Evolutionary conservation across 202 grass and related monocot species (phyloP).

Genomic region (Eragrostis tef): DNA sequence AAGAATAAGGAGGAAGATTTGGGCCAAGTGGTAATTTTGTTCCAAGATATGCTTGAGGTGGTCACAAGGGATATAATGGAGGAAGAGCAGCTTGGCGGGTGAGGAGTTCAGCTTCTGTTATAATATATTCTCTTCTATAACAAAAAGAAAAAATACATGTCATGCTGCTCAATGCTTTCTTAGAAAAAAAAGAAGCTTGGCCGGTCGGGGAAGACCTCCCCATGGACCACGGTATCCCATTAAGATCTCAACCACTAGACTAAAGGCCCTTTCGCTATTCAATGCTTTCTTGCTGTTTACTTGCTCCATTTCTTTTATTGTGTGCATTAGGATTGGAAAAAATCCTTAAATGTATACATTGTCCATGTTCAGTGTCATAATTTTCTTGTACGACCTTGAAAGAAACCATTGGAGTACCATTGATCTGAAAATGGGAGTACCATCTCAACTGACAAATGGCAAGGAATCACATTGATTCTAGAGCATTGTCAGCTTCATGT

Average conservation of each 20-base stretch:
- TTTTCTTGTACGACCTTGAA: background rate
- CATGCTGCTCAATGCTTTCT: slow-evolving; percentile 12
- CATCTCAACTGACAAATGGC: background rate
- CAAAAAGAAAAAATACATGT: background rate
- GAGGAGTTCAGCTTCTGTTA: slow-evolving; percentile 45
- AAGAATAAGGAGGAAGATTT: slow-evolving; percentile 76
- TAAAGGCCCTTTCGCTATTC: background rate
- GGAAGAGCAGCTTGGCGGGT: slow-evolving; percentile 70
- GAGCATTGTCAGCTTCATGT: slow-evolving; percentile 7
- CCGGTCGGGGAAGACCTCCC: too few relatives aligned
- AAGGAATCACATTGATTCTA: background rate
- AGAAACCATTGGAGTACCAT: background rate
- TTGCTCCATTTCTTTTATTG: background rate
- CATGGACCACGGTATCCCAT: too few relatives aligned
- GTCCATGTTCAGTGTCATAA: background rate
- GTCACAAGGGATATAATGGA: slow-evolving; percentile 97
- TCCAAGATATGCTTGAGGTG: slow-evolving; percentile 99
- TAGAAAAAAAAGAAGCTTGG: too few relatives aligned
- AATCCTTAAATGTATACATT: background rate
- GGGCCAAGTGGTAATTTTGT: slow-evolving; percentile 85
- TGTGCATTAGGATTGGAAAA: background rate
- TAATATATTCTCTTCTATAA: background rate
- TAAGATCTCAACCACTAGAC: too few relatives aligned
- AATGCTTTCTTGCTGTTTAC: slow-evolving; percentile 12
- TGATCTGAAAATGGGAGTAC: background rate